phyloP scores from a whole-genome alignment of 2,329 filamentous ascomycete genomes.

The Westerdykella ornata region DNA sequence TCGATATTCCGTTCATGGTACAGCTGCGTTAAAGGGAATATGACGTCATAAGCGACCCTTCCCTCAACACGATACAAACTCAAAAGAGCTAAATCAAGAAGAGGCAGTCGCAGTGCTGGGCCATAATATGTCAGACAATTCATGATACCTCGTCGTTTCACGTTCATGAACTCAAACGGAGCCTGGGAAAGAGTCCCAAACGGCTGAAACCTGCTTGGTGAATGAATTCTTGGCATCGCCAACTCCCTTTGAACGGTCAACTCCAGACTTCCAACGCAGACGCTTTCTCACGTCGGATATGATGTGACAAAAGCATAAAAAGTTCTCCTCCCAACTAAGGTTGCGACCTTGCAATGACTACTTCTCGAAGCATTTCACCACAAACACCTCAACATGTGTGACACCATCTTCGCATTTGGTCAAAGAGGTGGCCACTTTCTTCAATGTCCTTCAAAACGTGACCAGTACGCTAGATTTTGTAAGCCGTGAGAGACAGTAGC shows the following conservation, averaged over 20 bases:
- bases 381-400: conserved; percentile 20
- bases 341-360: too few species aligned
- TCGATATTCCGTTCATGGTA: conserved; percentile 20
- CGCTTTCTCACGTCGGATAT: not conserved
- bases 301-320: not conserved
- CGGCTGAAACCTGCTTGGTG: too few species aligned
- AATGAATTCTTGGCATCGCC: too few species aligned
- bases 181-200: too few species aligned
- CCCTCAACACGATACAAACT: too few species aligned
- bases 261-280: too few species aligned
- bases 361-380: not conserved
- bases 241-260: too few species aligned
- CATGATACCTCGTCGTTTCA: too few species aligned
- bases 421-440: conserved; percentile 33
- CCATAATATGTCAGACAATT: not conserved
- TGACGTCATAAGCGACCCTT: not conserved
- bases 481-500: not conserved
- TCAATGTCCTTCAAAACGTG: conserved; percentile 23
- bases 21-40: not conserved
- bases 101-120: too few species aligned
- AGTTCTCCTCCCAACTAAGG: too few species aligned
- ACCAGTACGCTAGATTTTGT: conserved; percentile 18
- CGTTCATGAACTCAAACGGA: too few species aligned
- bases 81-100: too few species aligned
- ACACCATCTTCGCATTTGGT: conserved; percentile 30